These are phyloP conservation scores for Colletotrichum ledebouriae DNA, from an alignment of 2,329 filamentous ascomycete species.

Conservation along the genomic window DNA sequence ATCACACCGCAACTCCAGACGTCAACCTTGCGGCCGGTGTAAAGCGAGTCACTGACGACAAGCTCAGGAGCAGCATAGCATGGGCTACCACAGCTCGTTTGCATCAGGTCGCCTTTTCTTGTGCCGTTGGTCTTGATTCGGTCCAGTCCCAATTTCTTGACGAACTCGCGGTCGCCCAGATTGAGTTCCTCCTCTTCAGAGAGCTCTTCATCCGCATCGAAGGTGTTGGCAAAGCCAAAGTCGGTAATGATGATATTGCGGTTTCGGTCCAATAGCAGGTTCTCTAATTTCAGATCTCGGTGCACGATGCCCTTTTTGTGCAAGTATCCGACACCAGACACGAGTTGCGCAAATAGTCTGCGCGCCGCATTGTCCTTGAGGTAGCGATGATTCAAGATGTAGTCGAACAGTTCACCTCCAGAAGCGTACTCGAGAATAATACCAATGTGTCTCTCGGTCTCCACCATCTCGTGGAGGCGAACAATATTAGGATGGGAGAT, in stretches of 20 bases:
- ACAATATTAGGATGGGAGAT: slow-evolving; percentile 98
- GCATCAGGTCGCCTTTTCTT: slow-evolving; percentile 95
- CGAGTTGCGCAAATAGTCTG: slow-evolving; percentile 91
- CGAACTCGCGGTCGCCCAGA: slow-evolving; percentile 86
- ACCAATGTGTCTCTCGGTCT: slow-evolving; percentile 96
- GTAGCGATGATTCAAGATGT: slow-evolving; percentile 96
- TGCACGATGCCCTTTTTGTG: slow-evolving; percentile 99
- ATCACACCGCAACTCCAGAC: slow-evolving; percentile 99
- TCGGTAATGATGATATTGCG: slow-evolving; percentile 99
- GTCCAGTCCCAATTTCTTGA: slow-evolving; percentile 89
- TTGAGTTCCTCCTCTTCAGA: slow-evolving; percentile 91
- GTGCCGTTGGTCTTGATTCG: slow-evolving; percentile 80
- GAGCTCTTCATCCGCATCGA: slow-evolving; percentile 89
- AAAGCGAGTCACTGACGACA: slow-evolving; percentile 96
- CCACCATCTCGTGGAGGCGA: slow-evolving; percentile 96
- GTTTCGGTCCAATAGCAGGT: slow-evolving; percentile 93
- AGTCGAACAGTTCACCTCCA: slow-evolving; percentile 96
- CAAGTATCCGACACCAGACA: slow-evolving; percentile 96
- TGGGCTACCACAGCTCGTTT: slow-evolving; percentile 97
- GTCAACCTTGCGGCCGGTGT: slow-evolving; percentile 97
- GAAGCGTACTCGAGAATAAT: slow-evolving; percentile 99
- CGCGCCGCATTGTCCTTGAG: slow-evolving; percentile 93
- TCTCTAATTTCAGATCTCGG: slow-evolving; percentile 96
- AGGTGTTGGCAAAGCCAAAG: slow-evolving; percentile 99
- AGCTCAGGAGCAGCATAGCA: slow-evolving; percentile 98